These are phyloP conservation scores for Chlamydomonas reinhardtii DNA, from an alignment of 163 green algal species.

Conservation along the genomic window DNA sequence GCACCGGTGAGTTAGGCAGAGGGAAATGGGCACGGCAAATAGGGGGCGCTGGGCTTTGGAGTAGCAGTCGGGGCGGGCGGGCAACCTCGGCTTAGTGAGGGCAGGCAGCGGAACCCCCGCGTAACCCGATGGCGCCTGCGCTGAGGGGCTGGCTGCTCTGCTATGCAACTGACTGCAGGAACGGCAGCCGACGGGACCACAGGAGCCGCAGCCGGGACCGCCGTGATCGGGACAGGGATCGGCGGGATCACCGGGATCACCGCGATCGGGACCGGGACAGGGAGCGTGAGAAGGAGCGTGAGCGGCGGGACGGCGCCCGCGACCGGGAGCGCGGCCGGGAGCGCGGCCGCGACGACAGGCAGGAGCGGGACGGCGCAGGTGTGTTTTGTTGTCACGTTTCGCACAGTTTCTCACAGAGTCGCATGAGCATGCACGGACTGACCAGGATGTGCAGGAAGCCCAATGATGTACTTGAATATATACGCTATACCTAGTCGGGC, in stretches of 20 bases:
- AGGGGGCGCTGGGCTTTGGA: no score
- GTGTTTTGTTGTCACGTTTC: no score
- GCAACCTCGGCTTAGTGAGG: no score
- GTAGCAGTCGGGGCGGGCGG: no score
- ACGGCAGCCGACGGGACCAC: constrained; percentile 11
- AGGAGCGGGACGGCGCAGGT: background rate
- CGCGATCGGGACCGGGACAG: constrained; percentile 22
- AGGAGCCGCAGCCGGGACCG: constrained; percentile 34
- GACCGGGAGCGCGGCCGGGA: background rate
- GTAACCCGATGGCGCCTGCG: no score
- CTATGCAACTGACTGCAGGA: background rate
- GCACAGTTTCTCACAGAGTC: no score
- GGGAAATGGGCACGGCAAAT: no score
- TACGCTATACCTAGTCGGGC: constrained; percentile 69
- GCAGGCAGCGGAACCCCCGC: no score
- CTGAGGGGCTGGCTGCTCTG: background rate
- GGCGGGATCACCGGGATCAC: constrained; percentile 1
- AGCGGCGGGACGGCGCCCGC: background rate
- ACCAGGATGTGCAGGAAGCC: no score
- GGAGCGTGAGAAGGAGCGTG: constrained; percentile 1
- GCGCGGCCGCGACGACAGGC: background rate
- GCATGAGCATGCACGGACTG: no score
- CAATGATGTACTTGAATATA: constrained; percentile 69
- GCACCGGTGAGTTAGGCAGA: constrained; percentile 12
- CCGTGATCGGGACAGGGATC: background rate